Percentiles rank a stretch among this genome's conserved stretches.
Evolutionary conservation across 108 stramenopile genomes (phyloP).

Genomic region (Skeletonema costatum): DNA sequence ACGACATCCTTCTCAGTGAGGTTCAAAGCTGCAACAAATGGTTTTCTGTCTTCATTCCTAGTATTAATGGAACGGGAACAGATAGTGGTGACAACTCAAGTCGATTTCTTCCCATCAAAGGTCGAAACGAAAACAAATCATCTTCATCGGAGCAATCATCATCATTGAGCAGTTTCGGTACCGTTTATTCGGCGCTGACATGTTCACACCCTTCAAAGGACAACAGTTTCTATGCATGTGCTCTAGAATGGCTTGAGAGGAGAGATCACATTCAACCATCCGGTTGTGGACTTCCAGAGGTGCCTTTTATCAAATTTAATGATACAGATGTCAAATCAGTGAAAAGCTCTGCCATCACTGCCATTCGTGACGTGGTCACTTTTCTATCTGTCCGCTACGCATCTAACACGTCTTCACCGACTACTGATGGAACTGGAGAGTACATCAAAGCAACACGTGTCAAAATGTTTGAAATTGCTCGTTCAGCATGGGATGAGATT

Average conservation of each 20-base stretch:
- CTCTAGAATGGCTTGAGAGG: slow-evolving; percentile 68
- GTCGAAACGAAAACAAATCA: slow-evolving; percentile 4
- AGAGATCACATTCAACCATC: slow-evolving; percentile 63
- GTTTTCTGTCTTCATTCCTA: slow-evolving; percentile 17
- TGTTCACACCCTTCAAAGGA: slow-evolving; percentile 21
- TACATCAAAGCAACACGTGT: background rate
- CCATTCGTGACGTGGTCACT: slow-evolving; percentile 20
- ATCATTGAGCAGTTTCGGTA: slow-evolving; percentile 17
- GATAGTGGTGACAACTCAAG: background rate
- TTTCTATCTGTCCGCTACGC: slow-evolving; percentile 21
- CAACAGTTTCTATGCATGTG: slow-evolving; percentile 55
- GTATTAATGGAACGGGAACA: slow-evolving; percentile 1
- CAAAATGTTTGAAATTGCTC: slow-evolving; percentile 16
- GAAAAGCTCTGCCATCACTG: slow-evolving; percentile 16
- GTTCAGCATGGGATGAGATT: slow-evolving; percentile 27
- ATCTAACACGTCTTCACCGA: background rate
- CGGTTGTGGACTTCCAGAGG: slow-evolving; percentile 60
- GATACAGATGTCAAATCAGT: slow-evolving; percentile 7
- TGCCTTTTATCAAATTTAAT: background rate
- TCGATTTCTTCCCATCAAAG: slow-evolving; percentile 22
- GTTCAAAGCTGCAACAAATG: slow-evolving; percentile 44
- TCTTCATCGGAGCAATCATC: background rate
- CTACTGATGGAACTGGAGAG: background rate
- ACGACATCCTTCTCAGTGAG: slow-evolving; percentile 39
- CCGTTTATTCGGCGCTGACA: slow-evolving; percentile 19